Evolutionary conservation across 257 asterid species (phyloP), one percentile per base, ranked within the genome.

Genomic region (Vinca minor): DNA sequence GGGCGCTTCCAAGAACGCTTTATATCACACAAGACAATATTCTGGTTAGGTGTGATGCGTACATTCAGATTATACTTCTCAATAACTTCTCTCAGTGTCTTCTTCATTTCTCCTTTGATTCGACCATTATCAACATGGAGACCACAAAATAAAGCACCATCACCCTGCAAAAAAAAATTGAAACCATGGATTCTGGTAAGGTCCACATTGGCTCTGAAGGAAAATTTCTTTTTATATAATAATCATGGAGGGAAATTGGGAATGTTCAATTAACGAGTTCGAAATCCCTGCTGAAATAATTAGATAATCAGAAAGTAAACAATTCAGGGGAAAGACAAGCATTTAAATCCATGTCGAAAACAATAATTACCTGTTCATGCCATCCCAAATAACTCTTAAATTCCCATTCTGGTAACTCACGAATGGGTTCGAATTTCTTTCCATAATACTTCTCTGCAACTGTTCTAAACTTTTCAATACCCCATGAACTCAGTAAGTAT

Each of bases 351-450:
- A 55, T 7, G 35, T 25, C 8, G 18, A 32, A 29, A 68, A 42
- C 57, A 29, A 26, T 39, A 57, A 73, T 31, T 35, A 92, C 98
- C 94, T 89, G 96, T 77, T 92, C 95, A 25, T 89, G 98, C 98
- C 98, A 92, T 48, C 98, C 98, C 82, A 92, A 79, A 81, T 92
- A 83, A 82, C 96, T 92, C 81, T 92, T 84, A 49, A 92, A 92
- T 73, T 89, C 86, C 98, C 98, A 92, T 73, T 92, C 87, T 25
- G 96, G 96, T 74, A 92, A 78, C 68, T 85, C 94, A 8, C 38
- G 95, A 77, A 85, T 80, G 55, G 91, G 85, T 72, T 89, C 85
- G 23, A 92, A 84, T 70, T 84, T 84, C 91, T 62, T 92, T 60
- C 98, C 98, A 8, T 87, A 92, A 72, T 89, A 92, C 70, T 83